Percentiles rank a stretch among this genome's conserved stretches.
These are phyloP conservation scores for Leptodontidium sp. DNA, from an alignment of 2,329 filamentous ascomycete genomes.

Conservation along the genomic window DNA sequence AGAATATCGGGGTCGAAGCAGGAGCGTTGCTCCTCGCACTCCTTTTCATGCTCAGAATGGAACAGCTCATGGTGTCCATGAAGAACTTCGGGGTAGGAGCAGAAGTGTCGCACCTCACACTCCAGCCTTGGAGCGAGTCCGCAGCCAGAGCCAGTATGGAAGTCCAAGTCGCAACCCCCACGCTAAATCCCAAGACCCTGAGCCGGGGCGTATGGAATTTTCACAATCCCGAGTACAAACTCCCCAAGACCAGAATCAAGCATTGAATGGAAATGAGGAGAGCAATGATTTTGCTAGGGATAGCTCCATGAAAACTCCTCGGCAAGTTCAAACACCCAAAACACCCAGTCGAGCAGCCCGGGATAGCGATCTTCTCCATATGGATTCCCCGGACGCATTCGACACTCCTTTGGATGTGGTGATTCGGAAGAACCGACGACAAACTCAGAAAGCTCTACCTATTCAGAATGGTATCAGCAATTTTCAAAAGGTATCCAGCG, in stretches of 20 bases:
- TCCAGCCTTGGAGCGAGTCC: not conserved
- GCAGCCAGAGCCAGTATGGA: not conserved
- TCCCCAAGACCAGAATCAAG: not conserved
- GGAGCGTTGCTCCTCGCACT: not conserved
- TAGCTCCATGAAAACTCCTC: not conserved
- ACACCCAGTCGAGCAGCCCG: not conserved
- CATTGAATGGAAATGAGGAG: not conserved
- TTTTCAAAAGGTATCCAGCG: conserved; percentile 1
- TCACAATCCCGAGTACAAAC: not conserved
- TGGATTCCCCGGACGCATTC: not conserved
- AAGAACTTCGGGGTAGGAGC: not conserved
- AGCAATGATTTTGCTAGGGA: not conserved
- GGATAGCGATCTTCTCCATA: not conserved
- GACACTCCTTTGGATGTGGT: not conserved
- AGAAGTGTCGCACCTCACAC: not conserved
- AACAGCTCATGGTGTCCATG: not conserved
- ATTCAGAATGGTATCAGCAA: not conserved
- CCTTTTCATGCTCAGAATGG: not conserved
- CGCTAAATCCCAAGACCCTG: not conserved
- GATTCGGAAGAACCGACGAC: conserved; percentile 3
- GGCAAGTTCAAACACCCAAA: not conserved
- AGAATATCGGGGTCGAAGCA: not conserved
- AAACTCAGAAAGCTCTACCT: not conserved
- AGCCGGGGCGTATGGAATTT: not conserved
- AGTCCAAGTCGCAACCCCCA: not conserved